Base-by-base conservation (phyloP, 2,329 filamentous ascomycete species). In the Westerdykella ornata region DNA sequence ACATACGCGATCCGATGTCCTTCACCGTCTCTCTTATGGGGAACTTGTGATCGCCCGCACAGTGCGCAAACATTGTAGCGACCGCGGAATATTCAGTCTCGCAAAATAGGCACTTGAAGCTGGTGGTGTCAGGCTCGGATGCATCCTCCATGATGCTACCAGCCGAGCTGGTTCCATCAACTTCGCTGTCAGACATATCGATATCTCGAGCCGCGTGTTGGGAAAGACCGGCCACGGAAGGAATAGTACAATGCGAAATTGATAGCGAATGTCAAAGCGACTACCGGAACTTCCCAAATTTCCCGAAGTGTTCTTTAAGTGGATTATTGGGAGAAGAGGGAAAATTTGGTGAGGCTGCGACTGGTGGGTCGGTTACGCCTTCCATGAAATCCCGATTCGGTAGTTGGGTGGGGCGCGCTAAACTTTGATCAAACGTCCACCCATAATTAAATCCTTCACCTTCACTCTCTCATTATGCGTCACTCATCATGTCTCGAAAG, bases 191-290 rank as follows among this genome's bases (percentile, higher is more conserved):
- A 12, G 60, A 51, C 60, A 64, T 64, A 33, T 40, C 16, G 30
- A 17, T 33, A 15, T 33, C n/a, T 8, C n/a, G 30, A 17, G 30
- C 16, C 14, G 30, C 16, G 30, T 7, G 30, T 8, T 15, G n/a
- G 30, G n/a, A n/a, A 33, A 26, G 22, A 26, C 22, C 12, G 22
- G 22, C 12, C 22, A 26, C 12, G 22, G 30, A n/a, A 33, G 13
- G 30, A 7, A 15, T 33, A 15, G 30, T 32, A 94, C 63, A 81
- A 86, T 0, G 83, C 90, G 64, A 85, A 85, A 71, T 82, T 94
- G 5, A 80, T 94, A 14, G 88, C 85, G 22, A 76, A 94, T 40
- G 78, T 94, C 87, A 94, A 65, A 87, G 82, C 39, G 83, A 89
- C 68, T 90, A 90, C 22, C 8, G 22, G 22, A 26, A n/a, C n/a